Base-by-base conservation (phyloP, 345 rosid species). In the Anacardium occidentale region DNA sequence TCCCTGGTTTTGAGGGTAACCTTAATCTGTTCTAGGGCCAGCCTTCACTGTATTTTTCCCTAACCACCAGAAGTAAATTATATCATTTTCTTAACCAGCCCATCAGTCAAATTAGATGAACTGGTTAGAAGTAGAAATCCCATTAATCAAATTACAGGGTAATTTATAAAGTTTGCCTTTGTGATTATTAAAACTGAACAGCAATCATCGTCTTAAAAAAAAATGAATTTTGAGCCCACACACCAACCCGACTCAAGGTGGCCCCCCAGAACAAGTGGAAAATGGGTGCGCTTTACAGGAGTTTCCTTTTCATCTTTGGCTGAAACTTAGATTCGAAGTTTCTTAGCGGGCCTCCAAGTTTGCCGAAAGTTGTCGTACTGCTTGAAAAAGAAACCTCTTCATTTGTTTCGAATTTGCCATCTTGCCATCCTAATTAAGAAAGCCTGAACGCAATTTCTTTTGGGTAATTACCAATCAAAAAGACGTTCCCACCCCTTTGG, bases 301-400 rank as follows among this genome's bases (percentile, higher is more conserved):
- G n/a, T 20, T 70, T 70, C 13, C 47, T n/a, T 48, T 61, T 61
- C 65, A 13, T 60, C 42, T 12, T 15, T 56, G 7, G 4, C 42
- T 5, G 18, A 64, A 71, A 20, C 74, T 71, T 71, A 48, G 66
- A 32, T 29, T 34, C 67, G 37, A 71, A 71, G 74, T 50, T 60
- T 20, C 57, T 47, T 0, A 32, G 24, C 62, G 62, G 64, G 53
- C 54, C 64, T 69, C 72, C 74, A 26, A 29, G 45, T 59, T 70
- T 45, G 74, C 66, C 66, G 74, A 71, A 71, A 71, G 74, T 71
- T 47, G 1, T 7, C 1, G 7, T 18, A 26, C 22, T 29, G 25
- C 47, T 29, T 7, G 14, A 58, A 5, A 26, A 22, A 47, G 10
- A 58, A 69, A 24, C 11, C 10, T 18, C 29, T 10, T 11, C 32